Percentiles rank a stretch among this genome's conserved stretches.
Conservation (phyloP, 768 basidiomycete genomes). For the Dacryopinax primogenitus region DNA sequence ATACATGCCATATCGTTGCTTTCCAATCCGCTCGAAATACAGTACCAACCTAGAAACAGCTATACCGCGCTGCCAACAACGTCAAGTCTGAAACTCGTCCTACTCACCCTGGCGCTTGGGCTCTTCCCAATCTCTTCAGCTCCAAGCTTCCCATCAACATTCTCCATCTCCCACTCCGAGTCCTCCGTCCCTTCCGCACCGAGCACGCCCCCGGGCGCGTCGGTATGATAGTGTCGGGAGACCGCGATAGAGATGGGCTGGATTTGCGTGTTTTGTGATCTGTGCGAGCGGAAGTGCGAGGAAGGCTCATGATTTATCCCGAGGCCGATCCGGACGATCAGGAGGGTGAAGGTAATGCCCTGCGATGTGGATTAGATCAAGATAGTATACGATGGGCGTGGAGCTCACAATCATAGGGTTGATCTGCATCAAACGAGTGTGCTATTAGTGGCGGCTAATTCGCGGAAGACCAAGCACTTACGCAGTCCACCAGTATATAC, state of each 20-base stretch:
- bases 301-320: conserved; percentile 16
- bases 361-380: neutral
- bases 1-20: too few species aligned
- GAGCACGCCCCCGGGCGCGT: neutral
- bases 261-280: neutral
- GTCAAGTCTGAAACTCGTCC: neutral
- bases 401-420: conserved; percentile 30
- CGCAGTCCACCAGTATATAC: conserved; percentile 29
- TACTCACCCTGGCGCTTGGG: neutral
- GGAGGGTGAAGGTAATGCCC: conserved; percentile 32
- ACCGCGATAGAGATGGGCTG: conserved; percentile 6
- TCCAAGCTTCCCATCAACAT: neutral
- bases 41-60: too few species aligned
- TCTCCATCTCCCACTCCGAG: neutral
- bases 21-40: too few species aligned
- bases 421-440: conserved; percentile 11
- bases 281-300: neutral
- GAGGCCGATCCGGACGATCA: conserved; percentile 33
- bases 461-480: conserved; percentile 13
- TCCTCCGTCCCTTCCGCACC: neutral
- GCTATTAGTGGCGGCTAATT: neutral
- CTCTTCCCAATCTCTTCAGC: neutral
- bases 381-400: too few species aligned
- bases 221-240: neutral
- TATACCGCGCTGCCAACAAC: too few species aligned